Evolutionary conservation across 345 rosid genomes (phyloP).

Genomic region (Pistacia atlantica): DNA sequence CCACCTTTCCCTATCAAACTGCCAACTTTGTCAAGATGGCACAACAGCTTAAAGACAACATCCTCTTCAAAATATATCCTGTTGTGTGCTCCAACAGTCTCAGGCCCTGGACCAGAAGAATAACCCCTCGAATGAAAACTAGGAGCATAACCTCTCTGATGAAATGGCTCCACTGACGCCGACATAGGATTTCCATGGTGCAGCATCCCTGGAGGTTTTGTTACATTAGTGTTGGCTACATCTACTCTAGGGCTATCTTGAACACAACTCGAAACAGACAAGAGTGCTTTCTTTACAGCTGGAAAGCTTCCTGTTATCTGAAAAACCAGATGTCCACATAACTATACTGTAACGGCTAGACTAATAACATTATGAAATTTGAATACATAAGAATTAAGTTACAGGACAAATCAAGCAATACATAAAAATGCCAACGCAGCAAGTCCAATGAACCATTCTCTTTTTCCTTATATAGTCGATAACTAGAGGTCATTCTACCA

Average conservation of each 20-base stretch:
- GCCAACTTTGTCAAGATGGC: slow-evolving; percentile 78
- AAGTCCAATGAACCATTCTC: no score
- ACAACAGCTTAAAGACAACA: slow-evolving; percentile 57
- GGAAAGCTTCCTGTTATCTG: slow-evolving; percentile 63
- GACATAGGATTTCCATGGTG: slow-evolving; percentile 36
- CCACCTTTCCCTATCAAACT: slow-evolving; percentile 87
- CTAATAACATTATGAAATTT: no score
- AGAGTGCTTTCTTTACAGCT: slow-evolving; percentile 61
- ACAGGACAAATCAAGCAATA: no score
- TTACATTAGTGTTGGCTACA: slow-evolving; percentile 23
- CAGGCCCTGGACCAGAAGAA: slow-evolving; percentile 57
- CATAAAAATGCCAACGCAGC: no score
- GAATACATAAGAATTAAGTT: no score
- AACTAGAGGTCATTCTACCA: no score
- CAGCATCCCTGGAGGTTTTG: slow-evolving; percentile 23
- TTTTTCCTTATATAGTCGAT: no score
- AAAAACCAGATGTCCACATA: slow-evolving; percentile 7
- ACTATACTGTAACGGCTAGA: no score
- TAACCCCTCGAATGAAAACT: slow-evolving; percentile 56
- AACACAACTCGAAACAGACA: slow-evolving; percentile 48
- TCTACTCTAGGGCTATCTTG: slow-evolving; percentile 51
- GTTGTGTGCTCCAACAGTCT: slow-evolving; percentile 44
- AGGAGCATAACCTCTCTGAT: slow-evolving; percentile 51
- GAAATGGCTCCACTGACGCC: slow-evolving; percentile 38
- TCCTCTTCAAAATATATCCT: slow-evolving; percentile 65